Base-by-base conservation (phyloP, 2,329 filamentous ascomycete genomes). In the Colletotrichum tabaci region DNA sequence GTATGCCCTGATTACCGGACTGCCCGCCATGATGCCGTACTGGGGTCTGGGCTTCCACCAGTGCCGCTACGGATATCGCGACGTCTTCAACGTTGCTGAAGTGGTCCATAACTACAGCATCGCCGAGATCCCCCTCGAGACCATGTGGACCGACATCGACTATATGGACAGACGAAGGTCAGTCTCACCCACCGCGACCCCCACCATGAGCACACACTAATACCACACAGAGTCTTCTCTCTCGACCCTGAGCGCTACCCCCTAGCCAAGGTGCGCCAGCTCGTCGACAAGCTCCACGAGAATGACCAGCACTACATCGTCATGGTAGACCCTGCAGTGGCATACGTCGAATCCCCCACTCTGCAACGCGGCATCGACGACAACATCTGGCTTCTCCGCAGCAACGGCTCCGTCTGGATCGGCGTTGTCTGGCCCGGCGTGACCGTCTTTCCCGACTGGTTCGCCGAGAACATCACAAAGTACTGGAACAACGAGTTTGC, bases 371-470 rank as follows among this genome's bases (percentile, higher is more conserved):
- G 86, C 7, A 78, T 84, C 4, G 77, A 75, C 75, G 77, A 82
- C 38, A 79, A 89, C 82, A 75, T 87, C 67, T 89, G 87, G 76
- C 77, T 89, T 16, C 81, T 84, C 53, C 81, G 84, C 9, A 76
- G 79, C 47, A 91, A 94, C 75, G 92, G 88, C 10, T 87, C 86
- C 1, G 80, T 84, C 61, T 89, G 84, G 81, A 81, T 87, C 55
- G 90, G 93, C 18, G 92, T 94, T 18, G 93, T 95, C 26, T 96
- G 93, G 93, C 91, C 93, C 7, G 93, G 93, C 56, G 87, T 90
- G 16, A 88, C 91, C 0, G 91, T 88, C 13, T 94, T 91, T 80
- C 92, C 92, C 0, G 94, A 96, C 79, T 96, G 93, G 93, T 94
- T 95, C 77, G 83, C 90, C 21, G 85, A 87, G 9, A 89, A 89